phyloP scores from a whole-genome alignment of 768 basidiomycete species.

The Cyclocybe cylindracea region DNA sequence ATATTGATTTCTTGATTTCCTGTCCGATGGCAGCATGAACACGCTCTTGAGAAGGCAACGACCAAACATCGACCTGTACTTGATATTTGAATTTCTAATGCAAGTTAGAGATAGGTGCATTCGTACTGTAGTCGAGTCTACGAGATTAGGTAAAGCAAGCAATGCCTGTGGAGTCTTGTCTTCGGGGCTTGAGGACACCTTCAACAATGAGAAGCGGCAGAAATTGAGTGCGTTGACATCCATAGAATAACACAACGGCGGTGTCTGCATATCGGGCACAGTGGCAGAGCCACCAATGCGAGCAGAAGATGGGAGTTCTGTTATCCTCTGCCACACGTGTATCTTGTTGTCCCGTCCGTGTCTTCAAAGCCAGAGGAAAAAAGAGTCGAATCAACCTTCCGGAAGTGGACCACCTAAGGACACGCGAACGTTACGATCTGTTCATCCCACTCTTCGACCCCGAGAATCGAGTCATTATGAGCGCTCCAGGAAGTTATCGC shows the following conservation, averaged over 20 bases:
- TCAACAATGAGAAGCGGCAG: constrained; percentile 81
- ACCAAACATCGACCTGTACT: constrained; percentile 84
- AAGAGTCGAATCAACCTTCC: constrained; percentile 3
- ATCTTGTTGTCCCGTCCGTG: constrained; percentile 88
- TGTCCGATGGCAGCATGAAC: constrained; percentile 87
- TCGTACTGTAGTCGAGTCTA: constrained; percentile 81
- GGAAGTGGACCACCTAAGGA: constrained; percentile 1
- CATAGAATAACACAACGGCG: constrained; percentile 63
- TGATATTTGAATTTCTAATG: background rate
- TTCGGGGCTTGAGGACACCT: constrained; percentile 1
- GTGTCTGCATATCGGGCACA: constrained; percentile 46
- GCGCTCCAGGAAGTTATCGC: constrained; percentile 75
- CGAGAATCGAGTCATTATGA: constrained; percentile 76
- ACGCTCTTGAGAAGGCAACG: constrained; percentile 64
- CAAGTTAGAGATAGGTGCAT: background rate
- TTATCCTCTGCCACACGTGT: constrained; percentile 66
- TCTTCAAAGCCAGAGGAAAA: constrained; percentile 37
- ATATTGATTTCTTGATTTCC: constrained; percentile 34
- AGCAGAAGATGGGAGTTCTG: constrained; percentile 41
- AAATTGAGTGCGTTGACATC: constrained; percentile 94
- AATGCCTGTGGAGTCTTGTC: constrained; percentile 39
- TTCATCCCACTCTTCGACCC: constrained; percentile 72
- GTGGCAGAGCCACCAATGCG: constrained; percentile 61
- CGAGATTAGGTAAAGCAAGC: constrained; percentile 83
- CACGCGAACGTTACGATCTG: constrained; percentile 74